These are phyloP conservation scores for Cynanchum wilfordii DNA, from an alignment of 257 asterid genomes.

Conservation along the genomic window DNA sequence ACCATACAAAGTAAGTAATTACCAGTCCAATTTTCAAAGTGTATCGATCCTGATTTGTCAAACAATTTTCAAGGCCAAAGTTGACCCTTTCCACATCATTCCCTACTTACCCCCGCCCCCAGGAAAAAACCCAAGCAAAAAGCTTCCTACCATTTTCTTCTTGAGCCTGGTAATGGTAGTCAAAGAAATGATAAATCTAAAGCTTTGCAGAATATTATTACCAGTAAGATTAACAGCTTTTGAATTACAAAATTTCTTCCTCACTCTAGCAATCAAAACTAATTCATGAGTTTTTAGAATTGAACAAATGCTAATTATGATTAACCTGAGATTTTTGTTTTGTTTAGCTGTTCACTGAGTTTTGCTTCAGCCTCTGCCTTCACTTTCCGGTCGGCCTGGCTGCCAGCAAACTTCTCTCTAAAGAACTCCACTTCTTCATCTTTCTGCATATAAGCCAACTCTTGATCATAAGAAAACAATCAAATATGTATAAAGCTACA, in stretches of 20 bases:
- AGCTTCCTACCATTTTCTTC: too few species aligned
- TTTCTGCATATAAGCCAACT: constrained; percentile 48
- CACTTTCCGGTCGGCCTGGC: constrained; percentile 82
- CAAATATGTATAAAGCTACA: background rate
- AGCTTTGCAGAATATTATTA: background rate
- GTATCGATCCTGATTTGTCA: background rate
- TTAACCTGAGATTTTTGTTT: constrained; percentile 66
- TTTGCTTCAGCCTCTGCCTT: constrained; percentile 62
- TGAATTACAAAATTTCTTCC: background rate
- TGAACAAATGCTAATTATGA: background rate
- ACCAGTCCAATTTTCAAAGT: background rate
- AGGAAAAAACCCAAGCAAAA: too few species aligned
- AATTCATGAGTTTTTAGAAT: background rate
- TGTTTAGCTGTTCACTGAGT: constrained; percentile 53
- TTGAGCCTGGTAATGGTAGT: background rate
- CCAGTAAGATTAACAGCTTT: background rate
- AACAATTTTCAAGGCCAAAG: too few species aligned
- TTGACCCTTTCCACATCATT: too few species aligned
- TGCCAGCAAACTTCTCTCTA: constrained; percentile 75
- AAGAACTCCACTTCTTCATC: constrained; percentile 62
- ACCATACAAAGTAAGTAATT: background rate
- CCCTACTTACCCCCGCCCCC: too few species aligned
- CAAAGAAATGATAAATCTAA: background rate
- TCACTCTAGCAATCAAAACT: background rate
- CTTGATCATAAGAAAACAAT: constrained; percentile 15